Evolutionary conservation across 768 basidiomycete genomes (phyloP).

Genomic region (Asterophora parasitica): DNA sequence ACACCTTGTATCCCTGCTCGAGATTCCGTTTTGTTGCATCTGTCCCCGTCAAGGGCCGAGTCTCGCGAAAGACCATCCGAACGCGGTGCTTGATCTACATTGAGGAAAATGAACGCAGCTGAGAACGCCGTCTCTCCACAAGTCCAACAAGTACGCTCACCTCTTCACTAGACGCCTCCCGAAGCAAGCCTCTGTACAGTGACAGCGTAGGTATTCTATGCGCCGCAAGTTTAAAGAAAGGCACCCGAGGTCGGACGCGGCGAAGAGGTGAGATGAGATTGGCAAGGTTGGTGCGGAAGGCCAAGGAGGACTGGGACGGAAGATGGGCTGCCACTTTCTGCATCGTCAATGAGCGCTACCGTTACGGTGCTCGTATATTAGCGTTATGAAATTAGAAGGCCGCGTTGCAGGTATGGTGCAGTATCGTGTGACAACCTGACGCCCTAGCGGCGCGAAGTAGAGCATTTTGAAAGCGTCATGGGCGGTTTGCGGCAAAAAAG

Average conservation of each 20-base stretch:
- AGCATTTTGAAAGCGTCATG: not conserved
- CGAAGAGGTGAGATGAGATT: constrained; percentile 50
- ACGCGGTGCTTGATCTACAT: constrained; percentile 57
- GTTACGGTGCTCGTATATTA: too few relatives aligned
- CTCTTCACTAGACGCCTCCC: constrained; percentile 47
- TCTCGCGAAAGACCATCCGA: constrained; percentile 45
- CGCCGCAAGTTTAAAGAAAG: constrained; percentile 64
- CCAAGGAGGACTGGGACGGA: constrained; percentile 31
- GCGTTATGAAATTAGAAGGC: not conserved
- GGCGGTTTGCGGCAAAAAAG: not conserved
- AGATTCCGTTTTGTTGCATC: constrained; percentile 42
- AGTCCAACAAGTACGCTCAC: constrained; percentile 30
- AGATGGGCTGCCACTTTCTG: constrained; percentile 8
- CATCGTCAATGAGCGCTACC: too few relatives aligned
- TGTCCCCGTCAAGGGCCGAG: constrained; percentile 51
- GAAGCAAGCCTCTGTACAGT: constrained; percentile 67
- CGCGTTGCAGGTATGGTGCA: too few relatives aligned
- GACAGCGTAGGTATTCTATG: constrained; percentile 75
- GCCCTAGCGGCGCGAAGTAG: too few relatives aligned
- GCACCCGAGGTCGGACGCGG: constrained; percentile 53
- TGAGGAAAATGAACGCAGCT: not conserved
- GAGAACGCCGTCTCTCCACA: too few relatives aligned
- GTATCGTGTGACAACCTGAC: too few relatives aligned
- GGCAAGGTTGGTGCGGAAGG: constrained; percentile 50
- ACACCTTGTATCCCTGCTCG: constrained; percentile 52